Conservation (phyloP, 768 basidiomycete species). For the Agrocybe chaxingu region DNA sequence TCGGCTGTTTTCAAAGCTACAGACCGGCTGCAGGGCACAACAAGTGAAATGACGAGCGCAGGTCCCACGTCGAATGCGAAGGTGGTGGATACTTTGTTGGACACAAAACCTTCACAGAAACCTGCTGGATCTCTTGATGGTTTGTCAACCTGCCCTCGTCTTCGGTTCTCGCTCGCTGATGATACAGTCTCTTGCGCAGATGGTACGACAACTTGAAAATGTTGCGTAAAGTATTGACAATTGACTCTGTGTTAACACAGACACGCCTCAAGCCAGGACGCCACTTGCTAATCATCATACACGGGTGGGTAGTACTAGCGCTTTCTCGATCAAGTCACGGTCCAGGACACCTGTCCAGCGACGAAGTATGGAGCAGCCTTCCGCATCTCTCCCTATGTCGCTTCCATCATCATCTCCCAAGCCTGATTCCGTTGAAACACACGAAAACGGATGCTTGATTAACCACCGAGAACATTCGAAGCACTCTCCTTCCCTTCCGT, state of each 20-base stretch:
- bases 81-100: not conserved
- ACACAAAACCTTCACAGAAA: not conserved
- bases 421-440: slow-evolving; percentile 11
- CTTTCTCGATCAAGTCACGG: too few species aligned
- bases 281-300: not conserved
- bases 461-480: slow-evolving; percentile 5
- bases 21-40: slow-evolving; percentile 3
- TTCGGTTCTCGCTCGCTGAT: not conserved
- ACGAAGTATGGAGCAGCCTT: too few species aligned
- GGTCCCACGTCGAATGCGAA: not conserved
- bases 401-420: not conserved
- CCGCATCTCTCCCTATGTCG: not conserved
- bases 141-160: not conserved
- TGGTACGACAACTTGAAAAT: slow-evolving; percentile 7
- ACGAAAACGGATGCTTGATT: slow-evolving; percentile 9
- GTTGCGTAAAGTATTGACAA: not conserved
- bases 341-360: too few species aligned
- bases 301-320: not conserved
- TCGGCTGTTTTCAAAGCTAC: slow-evolving; percentile 7
- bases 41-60: not conserved
- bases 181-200: slow-evolving; percentile 1
- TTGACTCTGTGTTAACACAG: not conserved
- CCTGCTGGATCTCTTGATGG: not conserved
- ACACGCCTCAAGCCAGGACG: slow-evolving; percentile 8
- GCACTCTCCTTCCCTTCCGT: not conserved